Evolutionary conservation across 164 flowering plant species (phyloP), one percentile per base, ranked within the genome.

Genomic region (Houttuynia cordata): DNA sequence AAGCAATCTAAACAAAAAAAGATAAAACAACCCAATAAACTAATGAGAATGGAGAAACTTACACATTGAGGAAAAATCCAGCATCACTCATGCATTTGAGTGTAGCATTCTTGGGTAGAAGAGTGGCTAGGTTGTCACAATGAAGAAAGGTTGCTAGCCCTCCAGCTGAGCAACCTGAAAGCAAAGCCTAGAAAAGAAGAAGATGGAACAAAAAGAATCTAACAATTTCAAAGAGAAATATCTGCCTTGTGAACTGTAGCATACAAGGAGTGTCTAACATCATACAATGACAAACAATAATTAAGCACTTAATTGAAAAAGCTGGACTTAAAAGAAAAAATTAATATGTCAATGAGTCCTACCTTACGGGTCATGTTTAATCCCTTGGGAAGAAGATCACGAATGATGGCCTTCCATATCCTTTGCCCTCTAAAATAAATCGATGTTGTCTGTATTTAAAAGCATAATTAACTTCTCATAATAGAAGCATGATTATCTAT

Each of bases 131-230:
- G 58, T 80, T 69, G 64, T 91, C 88, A 69, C 99, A 94, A 47
- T 94, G 97, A 62, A 81, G 56, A 73, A 88, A 85, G 30, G 86
- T 24, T 58, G 97, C 82, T 45, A 94, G 71, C 41, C 99, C 99
- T 41, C 99, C 99, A 40, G 99, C 99, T 24, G 99, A 94, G 74
- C 97, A 91, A 51, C 99, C 99, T 15, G 99, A 88, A 64, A 94
- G 90, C 80, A 94, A 64, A 63, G 88, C 99, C 99, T 94, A 66
- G 3, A 64, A 21, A 73, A 64, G 19, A 51, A 53, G 52, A 22
- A 37, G 15, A 12, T 20, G 21, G 9, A 51, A 19, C 49, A 34
- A 18, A 51, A 21, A 25, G 21, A 62, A 19, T 20, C 20, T 4
- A 37, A 18, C 3, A n/a, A 39, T 0, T 21, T 45, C 25, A 18